A percentile compares a stretch with the other conserved stretches of the same genome.
phyloP scores from a whole-genome alignment of 129 eudicot species.

The Artemisia tridentata region DNA sequence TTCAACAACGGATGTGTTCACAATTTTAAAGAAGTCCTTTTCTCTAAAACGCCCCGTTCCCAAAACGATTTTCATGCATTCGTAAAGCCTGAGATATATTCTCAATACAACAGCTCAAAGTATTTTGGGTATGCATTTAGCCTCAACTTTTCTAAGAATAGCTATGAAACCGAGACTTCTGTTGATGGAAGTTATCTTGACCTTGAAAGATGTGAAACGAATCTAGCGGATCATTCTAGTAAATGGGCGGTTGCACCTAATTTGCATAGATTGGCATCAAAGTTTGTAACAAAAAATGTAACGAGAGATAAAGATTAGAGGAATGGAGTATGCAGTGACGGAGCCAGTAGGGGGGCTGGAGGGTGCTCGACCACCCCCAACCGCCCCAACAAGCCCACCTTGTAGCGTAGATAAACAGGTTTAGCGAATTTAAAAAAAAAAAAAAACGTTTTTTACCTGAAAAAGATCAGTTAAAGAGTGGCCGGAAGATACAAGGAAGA shows the following conservation, averaged over 20 bases:
- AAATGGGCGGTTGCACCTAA: constrained; percentile 31
- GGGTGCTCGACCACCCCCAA: no score
- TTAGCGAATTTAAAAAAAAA: no score
- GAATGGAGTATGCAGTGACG: neutral
- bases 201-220: constrained; percentile 38
- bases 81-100: constrained; percentile 33
- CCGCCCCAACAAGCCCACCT: no score
- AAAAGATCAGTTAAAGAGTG: no score
- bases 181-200: constrained; percentile 33
- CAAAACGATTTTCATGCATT: constrained; percentile 39
- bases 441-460: no score
- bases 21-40: constrained; percentile 43
- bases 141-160: constrained; percentile 27
- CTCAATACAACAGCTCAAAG: constrained; percentile 27
- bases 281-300: constrained; percentile 27
- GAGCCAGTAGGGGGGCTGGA: no score
- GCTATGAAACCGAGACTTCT: constrained; percentile 38
- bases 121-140: constrained; percentile 32
- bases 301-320: constrained; percentile 25
- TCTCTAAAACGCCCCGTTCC: constrained; percentile 45
- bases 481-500: no score
- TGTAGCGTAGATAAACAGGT: no score
- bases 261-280: constrained; percentile 40
- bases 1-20: constrained; percentile 47
- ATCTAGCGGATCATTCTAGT: constrained; percentile 27